A percentile compares a stretch with the other conserved stretches of the same genome.
phyloP scores from a whole-genome alignment of 495 filamentous ascomycete species.

The Aspergillus haitiensis region DNA sequence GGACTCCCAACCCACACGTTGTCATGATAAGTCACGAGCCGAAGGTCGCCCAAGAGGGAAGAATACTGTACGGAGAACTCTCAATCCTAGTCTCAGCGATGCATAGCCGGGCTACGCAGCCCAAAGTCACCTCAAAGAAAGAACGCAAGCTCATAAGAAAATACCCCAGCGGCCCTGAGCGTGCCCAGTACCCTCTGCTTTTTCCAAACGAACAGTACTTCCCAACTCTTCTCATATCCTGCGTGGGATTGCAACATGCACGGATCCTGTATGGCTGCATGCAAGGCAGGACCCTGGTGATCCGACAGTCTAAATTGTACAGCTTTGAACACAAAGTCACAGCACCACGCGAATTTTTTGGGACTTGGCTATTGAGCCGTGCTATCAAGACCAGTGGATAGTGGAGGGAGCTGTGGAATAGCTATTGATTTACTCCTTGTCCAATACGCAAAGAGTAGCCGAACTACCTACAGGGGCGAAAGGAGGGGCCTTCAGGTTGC shows the following conservation, averaged over 20 bases:
- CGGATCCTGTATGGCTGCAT: constrained; percentile 20
- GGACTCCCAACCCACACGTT: neutral
- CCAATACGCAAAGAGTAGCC: too few species aligned
- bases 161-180: too few species aligned
- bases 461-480: too few species aligned
- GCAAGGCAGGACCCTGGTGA: constrained; percentile 10
- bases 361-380: neutral
- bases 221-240: neutral
- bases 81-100: neutral
- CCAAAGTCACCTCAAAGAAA: neutral
- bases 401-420: too few species aligned
- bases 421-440: too few species aligned
- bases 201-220: constrained; percentile 2
- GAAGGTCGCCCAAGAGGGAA: neutral
- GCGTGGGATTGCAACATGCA: constrained; percentile 17
- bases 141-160: neutral
- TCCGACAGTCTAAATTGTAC: constrained; percentile 15
- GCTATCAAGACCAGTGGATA: neutral
- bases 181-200: too few species aligned
- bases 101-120: neutral
- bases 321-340: constrained; percentile 2
- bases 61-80: neutral
- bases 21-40: neutral
- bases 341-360: constrained; percentile 1
- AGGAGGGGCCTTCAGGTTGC: too few species aligned